Conservation (phyloP, 1,284 basidiomycete genomes). For the Paramarasmius palmivorus region DNA sequence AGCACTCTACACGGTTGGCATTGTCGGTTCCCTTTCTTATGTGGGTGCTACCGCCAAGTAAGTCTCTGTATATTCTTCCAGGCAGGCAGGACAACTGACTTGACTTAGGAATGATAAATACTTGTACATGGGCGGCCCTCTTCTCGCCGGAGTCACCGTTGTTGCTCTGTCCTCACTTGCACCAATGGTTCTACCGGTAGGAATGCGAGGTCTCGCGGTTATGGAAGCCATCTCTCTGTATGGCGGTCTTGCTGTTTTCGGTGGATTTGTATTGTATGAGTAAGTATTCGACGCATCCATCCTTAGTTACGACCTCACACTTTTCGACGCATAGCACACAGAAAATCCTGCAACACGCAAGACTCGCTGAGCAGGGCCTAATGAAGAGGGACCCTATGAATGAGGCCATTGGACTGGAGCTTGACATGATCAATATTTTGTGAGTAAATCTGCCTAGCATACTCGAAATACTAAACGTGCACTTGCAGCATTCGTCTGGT, state of each 20-base stretch:
- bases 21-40: slow-evolving; percentile 84
- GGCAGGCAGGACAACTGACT: slow-evolving; percentile 3
- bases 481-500: slow-evolving; percentile 71
- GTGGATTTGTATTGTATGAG: slow-evolving; percentile 88
- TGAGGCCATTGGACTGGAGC: slow-evolving; percentile 78
- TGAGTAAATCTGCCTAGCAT: slow-evolving; percentile 33
- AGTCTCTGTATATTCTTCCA: slow-evolving; percentile 21
- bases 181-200: slow-evolving; percentile 84
- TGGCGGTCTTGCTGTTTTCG: slow-evolving; percentile 86
- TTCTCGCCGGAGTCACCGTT: slow-evolving; percentile 84
- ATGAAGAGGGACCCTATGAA: slow-evolving; percentile 76
- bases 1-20: slow-evolving; percentile 85
- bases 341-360: slow-evolving; percentile 80
- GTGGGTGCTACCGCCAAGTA: slow-evolving; percentile 87
- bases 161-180: slow-evolving; percentile 85
- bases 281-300: slow-evolving; percentile 33
- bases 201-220: slow-evolving; percentile 74
- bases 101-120: slow-evolving; percentile 74
- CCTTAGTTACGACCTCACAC: slow-evolving; percentile 10
- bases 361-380: slow-evolving; percentile 68
- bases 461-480: slow-evolving; percentile 7
- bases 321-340: slow-evolving; percentile 65
- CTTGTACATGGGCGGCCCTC: slow-evolving; percentile 81
- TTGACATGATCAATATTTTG: slow-evolving; percentile 91
- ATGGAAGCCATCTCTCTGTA: slow-evolving; percentile 82